Evolutionary conservation across 129 eudicot genomes (phyloP), one percentile per base, ranked within the genome.

Genomic region (Centrapalus pauciflorus): DNA sequence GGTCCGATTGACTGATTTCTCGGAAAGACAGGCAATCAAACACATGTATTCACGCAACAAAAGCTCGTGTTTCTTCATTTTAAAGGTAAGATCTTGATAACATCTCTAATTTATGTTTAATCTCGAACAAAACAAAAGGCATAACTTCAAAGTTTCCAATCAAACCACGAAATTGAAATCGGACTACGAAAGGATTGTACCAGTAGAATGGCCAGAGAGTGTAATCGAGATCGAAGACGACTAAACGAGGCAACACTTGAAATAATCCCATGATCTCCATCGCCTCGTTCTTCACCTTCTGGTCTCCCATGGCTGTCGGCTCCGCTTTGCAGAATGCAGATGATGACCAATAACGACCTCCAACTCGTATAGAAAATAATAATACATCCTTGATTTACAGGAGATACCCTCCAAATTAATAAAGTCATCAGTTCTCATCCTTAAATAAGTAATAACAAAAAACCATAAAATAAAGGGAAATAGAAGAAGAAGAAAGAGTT

Each of bases 141-240:
- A 30, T 14, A 28, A 30, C 43, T 57, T 30, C 43, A 30, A 30
- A 57, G 7, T 29, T 30, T 57, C 2, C 43, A 16, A 25, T 57
- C n/a, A 30, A 57, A 30, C 25, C 5, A 57, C 30, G 43, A 57
- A 37, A 64, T 19, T 23, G 56, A 25, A 41, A 29, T 7, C 20
- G 17, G 52, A 45, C 7, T 2, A 45, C n/a, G 52, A 45, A 45
- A 45, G 21, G 19, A 2, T 1, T n/a, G 9, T 81, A 91, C 98
- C 98, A 92, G 83, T 87, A 92, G 81, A 92, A 92, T 30, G 98
- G 98, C 98, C 98, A 92, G 66, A 92, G 94, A 73, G 98, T 92
- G 81, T 88, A 88, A 60, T 92, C 98, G 66, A 92, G 98, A 78
- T 92, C 98, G 61, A 92, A 92, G 83, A 88, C 96, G 63, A 92